Evolutionary conservation across 2,329 filamentous ascomycete genomes (phyloP).

Genomic region (Verticillium longisporum): DNA sequence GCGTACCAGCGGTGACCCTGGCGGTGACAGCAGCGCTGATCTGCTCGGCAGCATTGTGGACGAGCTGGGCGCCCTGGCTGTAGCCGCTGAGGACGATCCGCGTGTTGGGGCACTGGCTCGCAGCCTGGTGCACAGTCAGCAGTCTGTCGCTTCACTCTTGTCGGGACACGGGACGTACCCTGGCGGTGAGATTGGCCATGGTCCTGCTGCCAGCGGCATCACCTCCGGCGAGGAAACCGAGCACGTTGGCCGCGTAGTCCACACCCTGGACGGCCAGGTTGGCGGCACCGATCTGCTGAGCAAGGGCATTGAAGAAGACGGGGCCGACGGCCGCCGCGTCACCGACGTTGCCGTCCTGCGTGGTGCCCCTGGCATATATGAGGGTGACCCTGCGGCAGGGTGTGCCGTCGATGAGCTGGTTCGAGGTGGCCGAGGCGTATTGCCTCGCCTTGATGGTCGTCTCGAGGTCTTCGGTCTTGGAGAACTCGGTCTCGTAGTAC

Average conservation of each 20-base stretch:
- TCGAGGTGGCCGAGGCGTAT: slow-evolving; percentile 9
- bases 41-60: slow-evolving; percentile 34
- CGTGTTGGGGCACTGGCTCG: slow-evolving; percentile 33
- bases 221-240: slow-evolving; percentile 38
- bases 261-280: slow-evolving; percentile 47
- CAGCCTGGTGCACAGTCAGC: slow-evolving; percentile 18
- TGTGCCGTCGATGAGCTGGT: slow-evolving; percentile 13
- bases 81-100: slow-evolving; percentile 40
- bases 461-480: not conserved
- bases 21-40: slow-evolving; percentile 24
- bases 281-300: slow-evolving; percentile 28
- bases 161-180: not conserved
- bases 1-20: slow-evolving; percentile 18
- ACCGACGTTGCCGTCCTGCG: slow-evolving; percentile 46
- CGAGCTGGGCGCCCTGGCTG: slow-evolving; percentile 30
- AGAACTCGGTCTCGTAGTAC: not conserved
- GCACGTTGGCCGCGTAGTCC: slow-evolving; percentile 38
- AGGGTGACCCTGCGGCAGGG: slow-evolving; percentile 40
- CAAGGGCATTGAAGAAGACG: slow-evolving; percentile 39
- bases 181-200: slow-evolving; percentile 22
- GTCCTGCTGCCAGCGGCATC: slow-evolving; percentile 32
- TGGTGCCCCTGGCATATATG: slow-evolving; percentile 51
- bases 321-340: slow-evolving; percentile 33
- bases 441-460: not conserved
- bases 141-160: not conserved